Percentiles rank a stretch among this genome's conserved stretches.
Conservation (phyloP, 495 filamentous ascomycete genomes). For the Gamarada debralockiae region DNA sequence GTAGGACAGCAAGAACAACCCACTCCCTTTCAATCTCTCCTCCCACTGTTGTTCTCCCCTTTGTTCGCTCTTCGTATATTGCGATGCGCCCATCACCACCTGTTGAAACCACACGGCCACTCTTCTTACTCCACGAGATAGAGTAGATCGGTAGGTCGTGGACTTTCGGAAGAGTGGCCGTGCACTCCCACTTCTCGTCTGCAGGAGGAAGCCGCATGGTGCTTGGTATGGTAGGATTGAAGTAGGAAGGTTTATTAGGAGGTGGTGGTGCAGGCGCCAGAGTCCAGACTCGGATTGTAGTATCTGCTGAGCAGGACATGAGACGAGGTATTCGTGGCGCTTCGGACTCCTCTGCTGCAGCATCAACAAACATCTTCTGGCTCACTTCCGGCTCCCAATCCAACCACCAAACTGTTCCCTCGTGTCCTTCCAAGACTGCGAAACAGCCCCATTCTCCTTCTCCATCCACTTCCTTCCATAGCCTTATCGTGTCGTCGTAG, state of each 20-base stretch:
- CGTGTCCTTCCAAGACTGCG: slow-evolving; percentile 73
- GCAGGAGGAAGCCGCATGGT: slow-evolving; percentile 69
- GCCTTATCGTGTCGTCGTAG: slow-evolving; percentile 86
- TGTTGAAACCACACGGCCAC: slow-evolving; percentile 73
- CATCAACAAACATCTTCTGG: slow-evolving; percentile 15
- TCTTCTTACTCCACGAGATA: slow-evolving; percentile 70
- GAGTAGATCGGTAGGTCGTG: slow-evolving; percentile 83
- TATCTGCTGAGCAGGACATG: slow-evolving; percentile 75
- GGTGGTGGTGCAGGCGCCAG: slow-evolving; percentile 30
- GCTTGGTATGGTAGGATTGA: slow-evolving; percentile 59
- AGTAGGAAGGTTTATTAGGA: slow-evolving; percentile 25
- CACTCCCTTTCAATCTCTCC: slow-evolving; percentile 55
- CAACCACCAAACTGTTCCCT: slow-evolving; percentile 81
- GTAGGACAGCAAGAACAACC: slow-evolving; percentile 59
- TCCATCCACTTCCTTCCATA: slow-evolving; percentile 78
- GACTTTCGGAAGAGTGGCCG: slow-evolving; percentile 61
- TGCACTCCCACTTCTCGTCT: slow-evolving; percentile 79
- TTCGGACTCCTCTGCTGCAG: neutral
- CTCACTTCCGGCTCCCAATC: slow-evolving; percentile 65
- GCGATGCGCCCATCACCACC: slow-evolving; percentile 84
- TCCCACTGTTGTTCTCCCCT: slow-evolving; percentile 28
- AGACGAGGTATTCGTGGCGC: slow-evolving; percentile 49
- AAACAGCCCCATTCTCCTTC: slow-evolving; percentile 90
- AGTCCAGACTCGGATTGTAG: slow-evolving; percentile 73
- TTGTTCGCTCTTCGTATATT: slow-evolving; percentile 55